Evolutionary conservation across 2,329 filamentous ascomycete genomes (phyloP).

Genomic region (Calonectria crousiana): DNA sequence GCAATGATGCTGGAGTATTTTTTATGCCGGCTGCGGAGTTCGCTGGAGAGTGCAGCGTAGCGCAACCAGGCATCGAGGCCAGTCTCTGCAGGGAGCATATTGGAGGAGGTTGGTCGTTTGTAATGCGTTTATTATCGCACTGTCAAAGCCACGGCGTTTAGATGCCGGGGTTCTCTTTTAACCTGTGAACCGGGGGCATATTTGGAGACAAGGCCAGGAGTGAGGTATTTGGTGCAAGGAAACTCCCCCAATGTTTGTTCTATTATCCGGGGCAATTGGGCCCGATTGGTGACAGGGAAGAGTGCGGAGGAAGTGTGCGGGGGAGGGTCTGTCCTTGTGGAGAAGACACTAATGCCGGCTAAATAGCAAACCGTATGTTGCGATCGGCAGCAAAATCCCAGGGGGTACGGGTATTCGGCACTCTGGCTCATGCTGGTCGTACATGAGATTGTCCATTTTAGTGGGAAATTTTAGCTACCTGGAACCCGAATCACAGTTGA

Average conservation of each 20-base stretch:
- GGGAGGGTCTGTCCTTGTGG: neutral
- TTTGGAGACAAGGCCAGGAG: neutral
- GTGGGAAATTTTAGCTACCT: neutral
- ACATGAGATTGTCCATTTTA: neutral
- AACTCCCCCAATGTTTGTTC: neutral
- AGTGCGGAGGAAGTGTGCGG: slow-evolving; percentile 6
- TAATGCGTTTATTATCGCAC: neutral
- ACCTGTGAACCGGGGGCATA: neutral
- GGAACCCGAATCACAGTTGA: neutral
- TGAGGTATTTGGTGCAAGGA: neutral
- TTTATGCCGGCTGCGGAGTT: neutral
- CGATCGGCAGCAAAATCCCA: neutral
- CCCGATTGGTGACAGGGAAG: neutral
- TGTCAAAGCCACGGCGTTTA: neutral
- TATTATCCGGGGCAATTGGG: neutral
- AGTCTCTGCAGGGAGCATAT: neutral
- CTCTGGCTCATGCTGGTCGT: neutral
- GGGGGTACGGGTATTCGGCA: neutral
- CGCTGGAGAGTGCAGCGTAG: neutral
- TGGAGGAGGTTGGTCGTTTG: neutral
- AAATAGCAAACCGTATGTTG: slow-evolving; percentile 7
- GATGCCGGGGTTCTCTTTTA: neutral
- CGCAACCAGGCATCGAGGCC: slow-evolving; percentile 6
- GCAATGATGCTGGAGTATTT: neutral
- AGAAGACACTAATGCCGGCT: slow-evolving; percentile 3